A percentile compares a stretch with the other conserved stretches of the same genome.
These are phyloP conservation scores for Paraurostyla sp. DNA, from an alignment of 73 alveolate genomes.

Conservation along the genomic window DNA sequence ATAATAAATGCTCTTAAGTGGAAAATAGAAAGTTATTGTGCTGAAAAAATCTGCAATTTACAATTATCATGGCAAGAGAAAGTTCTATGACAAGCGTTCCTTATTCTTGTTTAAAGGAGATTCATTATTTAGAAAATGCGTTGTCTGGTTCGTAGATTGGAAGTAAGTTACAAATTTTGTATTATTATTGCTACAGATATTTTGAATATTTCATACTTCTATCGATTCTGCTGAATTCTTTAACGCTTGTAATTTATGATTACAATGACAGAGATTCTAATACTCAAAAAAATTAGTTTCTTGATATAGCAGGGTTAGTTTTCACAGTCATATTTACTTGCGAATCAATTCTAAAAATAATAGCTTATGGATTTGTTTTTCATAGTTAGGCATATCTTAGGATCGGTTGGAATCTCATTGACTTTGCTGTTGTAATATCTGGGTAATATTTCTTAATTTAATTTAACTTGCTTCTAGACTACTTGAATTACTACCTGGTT, in stretches of 20 bases:
- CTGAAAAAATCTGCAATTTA: too few species aligned
- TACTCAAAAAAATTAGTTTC: slow-evolving; percentile 11
- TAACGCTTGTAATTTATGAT: slow-evolving; percentile 59
- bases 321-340: slow-evolving; percentile 73
- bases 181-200: neutral
- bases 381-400: slow-evolving; percentile 70
- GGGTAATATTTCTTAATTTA: slow-evolving; percentile 44
- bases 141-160: slow-evolving; percentile 13
- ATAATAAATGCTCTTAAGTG: too few species aligned
- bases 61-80: too few species aligned
- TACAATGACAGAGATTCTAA: slow-evolving; percentile 58
- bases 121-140: neutral
- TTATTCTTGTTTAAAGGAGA: neutral
- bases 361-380: slow-evolving; percentile 74
- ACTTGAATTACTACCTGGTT: slow-evolving; percentile 71
- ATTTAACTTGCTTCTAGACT: slow-evolving; percentile 42
- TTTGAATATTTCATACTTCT: slow-evolving; percentile 61
- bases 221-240: slow-evolving; percentile 63
- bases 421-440: slow-evolving; percentile 74
- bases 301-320: slow-evolving; percentile 55
- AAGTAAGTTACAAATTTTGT: neutral
- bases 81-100: too few species aligned
- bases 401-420: slow-evolving; percentile 78
- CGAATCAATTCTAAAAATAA: slow-evolving; percentile 75
- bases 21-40: too few species aligned